phyloP scores from a whole-genome alignment of 768 basidiomycete genomes.

The Naganishia friedmannii region DNA sequence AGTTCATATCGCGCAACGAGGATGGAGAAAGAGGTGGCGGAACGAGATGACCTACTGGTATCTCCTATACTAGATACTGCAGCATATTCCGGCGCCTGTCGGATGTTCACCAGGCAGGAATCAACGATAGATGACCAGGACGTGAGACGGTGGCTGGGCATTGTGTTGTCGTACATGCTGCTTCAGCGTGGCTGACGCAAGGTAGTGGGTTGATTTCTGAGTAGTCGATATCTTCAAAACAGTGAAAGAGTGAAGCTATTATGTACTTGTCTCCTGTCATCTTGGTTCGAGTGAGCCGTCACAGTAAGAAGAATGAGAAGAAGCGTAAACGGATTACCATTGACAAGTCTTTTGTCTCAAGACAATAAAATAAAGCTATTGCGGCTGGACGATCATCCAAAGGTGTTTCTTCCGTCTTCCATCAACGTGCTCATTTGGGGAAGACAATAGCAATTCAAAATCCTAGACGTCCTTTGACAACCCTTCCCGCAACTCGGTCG shows the following conservation, averaged over 20 bases:
- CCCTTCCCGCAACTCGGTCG: too few species aligned
- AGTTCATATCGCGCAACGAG: background rate
- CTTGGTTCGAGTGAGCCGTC: background rate
- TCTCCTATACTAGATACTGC: background rate
- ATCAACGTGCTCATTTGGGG: too few species aligned
- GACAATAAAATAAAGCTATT: too few species aligned
- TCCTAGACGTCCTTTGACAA: too few species aligned
- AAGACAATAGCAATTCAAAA: too few species aligned
- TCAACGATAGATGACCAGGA: background rate
- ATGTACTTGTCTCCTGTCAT: background rate
- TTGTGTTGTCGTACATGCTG: background rate
- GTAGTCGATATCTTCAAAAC: background rate
- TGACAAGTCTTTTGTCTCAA: too few species aligned
- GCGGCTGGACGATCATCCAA: too few species aligned
- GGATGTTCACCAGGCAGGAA: background rate
- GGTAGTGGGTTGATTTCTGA: background rate
- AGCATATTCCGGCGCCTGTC: conserved; percentile 7
- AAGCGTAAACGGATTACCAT: background rate
- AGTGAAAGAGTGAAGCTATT: background rate
- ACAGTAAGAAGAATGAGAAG: background rate
- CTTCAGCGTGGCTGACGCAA: background rate
- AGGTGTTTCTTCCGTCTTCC: too few species aligned
- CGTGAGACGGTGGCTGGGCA: background rate
- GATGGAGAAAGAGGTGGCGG: background rate
- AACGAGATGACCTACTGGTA: background rate